A percentile compares a stretch with the other conserved stretches of the same genome.
These are phyloP conservation scores for Fusarium penzigii DNA, from an alignment of 2,329 filamentous ascomycete species.

Conservation along the genomic window DNA sequence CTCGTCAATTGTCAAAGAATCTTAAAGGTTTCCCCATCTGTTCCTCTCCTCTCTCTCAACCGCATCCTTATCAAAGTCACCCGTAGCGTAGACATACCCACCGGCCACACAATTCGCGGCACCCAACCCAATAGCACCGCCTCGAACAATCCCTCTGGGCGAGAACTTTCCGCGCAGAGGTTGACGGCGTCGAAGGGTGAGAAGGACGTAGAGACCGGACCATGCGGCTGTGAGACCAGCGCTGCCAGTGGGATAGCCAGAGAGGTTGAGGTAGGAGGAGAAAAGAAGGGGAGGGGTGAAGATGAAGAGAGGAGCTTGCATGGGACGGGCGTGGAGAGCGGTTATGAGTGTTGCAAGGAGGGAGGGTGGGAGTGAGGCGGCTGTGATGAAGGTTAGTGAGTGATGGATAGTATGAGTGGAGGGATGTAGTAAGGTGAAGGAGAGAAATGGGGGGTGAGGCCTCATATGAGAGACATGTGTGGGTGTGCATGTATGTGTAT, in stretches of 20 bases:
- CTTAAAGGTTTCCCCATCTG: slow-evolving; percentile 44
- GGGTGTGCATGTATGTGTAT: not conserved
- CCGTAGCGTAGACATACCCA: slow-evolving; percentile 53
- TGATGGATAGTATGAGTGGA: too few relatives aligned
- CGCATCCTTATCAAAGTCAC: slow-evolving; percentile 52
- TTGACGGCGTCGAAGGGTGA: slow-evolving; percentile 52
- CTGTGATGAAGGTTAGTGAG: slow-evolving; percentile 34
- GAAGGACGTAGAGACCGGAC: slow-evolving; percentile 58
- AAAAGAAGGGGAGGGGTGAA: slow-evolving; percentile 56
- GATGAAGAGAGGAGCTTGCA: slow-evolving; percentile 53
- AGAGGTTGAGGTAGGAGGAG: slow-evolving; percentile 59
- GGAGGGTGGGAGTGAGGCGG: slow-evolving; percentile 54
- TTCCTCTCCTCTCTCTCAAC: slow-evolving; percentile 50
- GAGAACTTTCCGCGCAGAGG: slow-evolving; percentile 44
- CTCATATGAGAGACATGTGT: not conserved
- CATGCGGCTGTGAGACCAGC: slow-evolving; percentile 58
- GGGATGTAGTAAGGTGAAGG: slow-evolving; percentile 2
- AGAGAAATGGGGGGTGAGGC: not conserved
- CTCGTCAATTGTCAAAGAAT: slow-evolving; percentile 3
- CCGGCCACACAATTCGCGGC: slow-evolving; percentile 50
- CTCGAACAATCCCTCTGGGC: slow-evolving; percentile 52
- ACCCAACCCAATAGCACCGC: slow-evolving; percentile 51
- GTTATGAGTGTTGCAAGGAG: slow-evolving; percentile 58
- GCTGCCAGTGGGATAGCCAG: slow-evolving; percentile 58
- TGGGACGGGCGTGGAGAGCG: slow-evolving; percentile 56